Evolutionary conservation across 805 yeast genomes (phyloP).

Genomic region (Starmerella vitae): DNA sequence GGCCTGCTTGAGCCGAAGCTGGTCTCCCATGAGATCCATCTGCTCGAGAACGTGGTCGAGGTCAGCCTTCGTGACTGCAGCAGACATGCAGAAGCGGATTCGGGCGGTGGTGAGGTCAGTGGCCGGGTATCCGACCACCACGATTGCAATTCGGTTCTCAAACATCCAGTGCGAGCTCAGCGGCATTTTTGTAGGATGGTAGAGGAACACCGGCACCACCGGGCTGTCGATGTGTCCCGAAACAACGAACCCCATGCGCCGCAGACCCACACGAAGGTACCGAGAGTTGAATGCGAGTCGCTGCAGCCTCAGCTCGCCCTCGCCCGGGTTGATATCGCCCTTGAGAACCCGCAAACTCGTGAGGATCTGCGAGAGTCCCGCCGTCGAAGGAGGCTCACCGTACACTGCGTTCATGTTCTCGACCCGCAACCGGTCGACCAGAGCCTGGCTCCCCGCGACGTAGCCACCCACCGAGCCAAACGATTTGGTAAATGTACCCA

Average conservation of each 20-base stretch:
- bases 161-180: conserved; percentile 74
- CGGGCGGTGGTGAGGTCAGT: conserved; percentile 83
- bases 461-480: conserved; percentile 97
- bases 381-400: conserved; percentile 81
- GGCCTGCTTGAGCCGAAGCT: conserved; percentile 17
- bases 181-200: conserved; percentile 89
- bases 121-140: conserved; percentile 95
- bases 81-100: conserved; percentile 81
- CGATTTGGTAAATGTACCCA: conserved; percentile 98
- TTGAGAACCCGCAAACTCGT: conserved; percentile 64
- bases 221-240: conserved; percentile 96
- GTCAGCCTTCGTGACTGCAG: conserved; percentile 88
- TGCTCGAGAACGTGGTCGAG: conserved; percentile 39
- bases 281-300: conserved; percentile 94
- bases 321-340: conserved; percentile 81
- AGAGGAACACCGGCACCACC: conserved; percentile 76
- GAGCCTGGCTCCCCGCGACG: conserved; percentile 56
- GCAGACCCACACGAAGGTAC: conserved; percentile 78
- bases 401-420: conserved; percentile 60
- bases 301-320: conserved; percentile 79
- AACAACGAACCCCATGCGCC: conserved; percentile 84
- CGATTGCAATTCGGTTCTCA: conserved; percentile 76
- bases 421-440: conserved; percentile 62
- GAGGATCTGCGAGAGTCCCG: conserved; percentile 77
- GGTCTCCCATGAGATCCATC: conserved; percentile 20